Evolutionary conservation across 192 early-diverging fungal species (phyloP), one percentile per base, ranked within the genome.

Genomic region (Chytriomyces sp.): DNA sequence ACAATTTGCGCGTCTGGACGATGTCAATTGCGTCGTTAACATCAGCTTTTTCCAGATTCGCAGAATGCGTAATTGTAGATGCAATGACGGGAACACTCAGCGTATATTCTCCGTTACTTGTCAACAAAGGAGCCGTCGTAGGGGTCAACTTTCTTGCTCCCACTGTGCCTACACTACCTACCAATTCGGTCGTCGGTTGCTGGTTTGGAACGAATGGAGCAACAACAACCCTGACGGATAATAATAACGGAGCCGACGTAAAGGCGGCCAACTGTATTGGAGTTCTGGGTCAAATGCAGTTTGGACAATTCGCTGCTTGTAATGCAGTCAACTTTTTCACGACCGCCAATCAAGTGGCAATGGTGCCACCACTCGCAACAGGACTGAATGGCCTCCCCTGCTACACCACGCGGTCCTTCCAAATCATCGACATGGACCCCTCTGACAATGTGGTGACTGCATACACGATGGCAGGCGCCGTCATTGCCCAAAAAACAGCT

Each of bases 291-390:
- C 39, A 58, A 22, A 54, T 38, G 37, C 49, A 41, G 3, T 80
- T 81, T 25, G 80, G 80, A 30, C 80, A 81, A 65, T 77, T 81
- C 52, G 77, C 77, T 12, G 72, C 75, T 17, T 81, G 80, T 70
- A 81, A 81, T 65, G 80, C 55, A n/a, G 63, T 54, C 1, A 41
- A 52, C 12, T 77, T 81, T 44, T 72, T 80, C 36, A 41, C 57
- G 3, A 77, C 75, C 0, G 80, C 75, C 2, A 64, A 73, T 39
- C 55, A 57, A 36, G 17, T 52, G 12, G 40, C 44, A 8, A 25
- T 68, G 54, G 58, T 69, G 33, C 77, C 80, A 33, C 61, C 57
- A 33, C 64, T 80, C 40, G 80, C 70, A 12, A 77, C 53, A 19
- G 75, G 68, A 28, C 30, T 26, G 30, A 66, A 80, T 53, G 75